Evolutionary conservation across 1,284 basidiomycete species (phyloP).

Genomic region (Marasmius sp.): DNA sequence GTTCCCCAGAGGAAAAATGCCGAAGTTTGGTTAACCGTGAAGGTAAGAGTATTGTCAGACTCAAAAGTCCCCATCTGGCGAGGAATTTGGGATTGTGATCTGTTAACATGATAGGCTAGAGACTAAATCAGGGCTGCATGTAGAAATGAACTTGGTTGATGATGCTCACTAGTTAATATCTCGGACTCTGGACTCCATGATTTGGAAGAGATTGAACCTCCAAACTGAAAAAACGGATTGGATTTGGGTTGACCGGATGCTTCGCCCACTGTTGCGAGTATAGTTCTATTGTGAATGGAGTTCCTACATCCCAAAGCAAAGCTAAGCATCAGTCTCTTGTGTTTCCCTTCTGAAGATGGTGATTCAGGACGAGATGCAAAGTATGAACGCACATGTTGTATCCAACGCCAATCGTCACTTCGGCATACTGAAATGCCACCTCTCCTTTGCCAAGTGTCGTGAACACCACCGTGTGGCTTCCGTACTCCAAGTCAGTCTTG

Average conservation of each 20-base stretch:
- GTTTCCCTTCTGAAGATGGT: no score
- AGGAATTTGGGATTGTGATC: not conserved
- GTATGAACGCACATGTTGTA: not conserved
- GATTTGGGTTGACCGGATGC: no score
- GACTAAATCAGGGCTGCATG: no score
- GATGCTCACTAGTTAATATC: no score
- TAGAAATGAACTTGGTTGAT: no score
- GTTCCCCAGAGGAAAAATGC: not conserved
- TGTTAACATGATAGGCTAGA: not conserved
- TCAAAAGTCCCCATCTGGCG: not conserved
- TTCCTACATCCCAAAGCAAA: no score
- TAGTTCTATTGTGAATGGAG: not conserved
- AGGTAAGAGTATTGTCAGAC: not conserved
- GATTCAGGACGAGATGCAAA: no score
- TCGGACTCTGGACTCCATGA: no score
- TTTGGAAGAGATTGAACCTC: no score
- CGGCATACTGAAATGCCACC: not conserved
- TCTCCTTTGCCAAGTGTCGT: not conserved
- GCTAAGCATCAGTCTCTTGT: no score
- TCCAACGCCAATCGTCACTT: slow-evolving; percentile 2
- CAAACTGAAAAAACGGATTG: no score
- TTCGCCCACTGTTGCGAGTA: not conserved
- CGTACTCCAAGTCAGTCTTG: not conserved
- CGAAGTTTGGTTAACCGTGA: not conserved
- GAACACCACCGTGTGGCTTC: not conserved